Conservation (phyloP, 83 land plant species). For the Larix sibirica region DNA sequence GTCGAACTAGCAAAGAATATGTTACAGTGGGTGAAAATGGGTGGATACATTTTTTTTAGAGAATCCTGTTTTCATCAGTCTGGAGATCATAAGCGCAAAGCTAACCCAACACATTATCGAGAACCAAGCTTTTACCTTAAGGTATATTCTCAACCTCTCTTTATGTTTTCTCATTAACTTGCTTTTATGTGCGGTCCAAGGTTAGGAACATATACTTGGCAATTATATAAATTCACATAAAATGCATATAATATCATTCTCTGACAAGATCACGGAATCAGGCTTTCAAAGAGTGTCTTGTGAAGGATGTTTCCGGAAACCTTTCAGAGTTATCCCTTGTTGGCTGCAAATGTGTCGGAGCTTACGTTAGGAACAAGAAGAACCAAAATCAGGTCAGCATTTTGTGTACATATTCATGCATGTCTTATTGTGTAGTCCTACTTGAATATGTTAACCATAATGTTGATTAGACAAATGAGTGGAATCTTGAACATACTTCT, state of each 20-base stretch:
- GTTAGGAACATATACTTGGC: neutral
- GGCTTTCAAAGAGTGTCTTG: conserved; percentile 77
- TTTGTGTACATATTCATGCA: neutral
- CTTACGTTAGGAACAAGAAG: conserved; percentile 90
- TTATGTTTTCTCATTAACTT: neutral
- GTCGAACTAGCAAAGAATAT: conserved; percentile 63
- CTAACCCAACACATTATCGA: conserved; percentile 96
- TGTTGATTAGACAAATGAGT: neutral
- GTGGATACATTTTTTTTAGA: conserved; percentile 90
- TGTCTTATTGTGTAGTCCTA: neutral
- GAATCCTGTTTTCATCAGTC: conserved; percentile 99
- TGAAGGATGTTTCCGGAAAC: conserved; percentile 61
- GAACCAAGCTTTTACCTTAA: conserved; percentile 92
- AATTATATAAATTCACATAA: neutral
- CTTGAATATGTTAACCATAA: neutral
- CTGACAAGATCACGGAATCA: conserved; percentile 22
- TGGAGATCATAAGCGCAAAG: conserved; percentile 88
- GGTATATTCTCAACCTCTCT: conserved; percentile 36
- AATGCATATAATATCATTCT: neutral
- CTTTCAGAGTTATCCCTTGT: conserved; percentile 72
- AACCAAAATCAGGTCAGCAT: conserved; percentile 89
- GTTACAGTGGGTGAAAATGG: conserved; percentile 86
- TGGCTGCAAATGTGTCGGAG: conserved; percentile 90
- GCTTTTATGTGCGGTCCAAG: neutral
- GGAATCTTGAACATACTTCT: neutral